These are phyloP conservation scores for Cercospora brassicicola DNA, from an alignment of 2,329 filamentous ascomycete species.

Conservation along the genomic window DNA sequence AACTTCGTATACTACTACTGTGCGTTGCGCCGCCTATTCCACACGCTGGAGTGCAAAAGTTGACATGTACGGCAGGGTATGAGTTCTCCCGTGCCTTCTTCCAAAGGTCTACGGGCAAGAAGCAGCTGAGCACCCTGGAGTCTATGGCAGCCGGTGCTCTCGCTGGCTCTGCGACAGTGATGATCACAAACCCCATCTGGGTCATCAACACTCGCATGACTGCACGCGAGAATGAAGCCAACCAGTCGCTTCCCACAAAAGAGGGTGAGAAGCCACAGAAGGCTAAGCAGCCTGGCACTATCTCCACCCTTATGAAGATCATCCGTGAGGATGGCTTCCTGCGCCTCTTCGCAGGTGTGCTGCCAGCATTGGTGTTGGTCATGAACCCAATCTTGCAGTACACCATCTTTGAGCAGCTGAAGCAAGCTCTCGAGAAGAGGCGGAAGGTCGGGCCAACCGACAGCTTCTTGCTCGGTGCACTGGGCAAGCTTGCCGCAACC, in stretches of 20 bases:
- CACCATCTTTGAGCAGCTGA: slow-evolving; percentile 97
- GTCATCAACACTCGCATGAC: slow-evolving; percentile 99
- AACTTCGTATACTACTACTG: slow-evolving; percentile 99
- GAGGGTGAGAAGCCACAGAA: slow-evolving; percentile 45
- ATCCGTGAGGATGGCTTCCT: slow-evolving; percentile 79
- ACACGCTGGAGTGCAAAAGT: neutral
- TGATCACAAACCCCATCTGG: slow-evolving; percentile 98
- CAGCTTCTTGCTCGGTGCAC: slow-evolving; percentile 85
- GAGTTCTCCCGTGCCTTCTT: slow-evolving; percentile 93
- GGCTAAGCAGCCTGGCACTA: slow-evolving; percentile 66
- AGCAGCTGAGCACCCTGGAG: slow-evolving; percentile 86
- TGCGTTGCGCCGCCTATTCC: slow-evolving; percentile 30
- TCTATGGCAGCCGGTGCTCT: slow-evolving; percentile 93
- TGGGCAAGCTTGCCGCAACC: slow-evolving; percentile 93
- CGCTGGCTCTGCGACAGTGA: slow-evolving; percentile 88
- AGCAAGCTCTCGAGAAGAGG: slow-evolving; percentile 80
- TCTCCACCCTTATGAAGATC: slow-evolving; percentile 77
- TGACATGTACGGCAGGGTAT: slow-evolving; percentile 60
- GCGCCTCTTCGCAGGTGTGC: slow-evolving; percentile 86
- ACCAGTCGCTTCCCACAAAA: slow-evolving; percentile 39
- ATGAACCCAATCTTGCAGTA: slow-evolving; percentile 99
- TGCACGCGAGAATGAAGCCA: slow-evolving; percentile 67
- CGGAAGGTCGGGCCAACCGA: slow-evolving; percentile 77
- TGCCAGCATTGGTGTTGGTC: slow-evolving; percentile 89
- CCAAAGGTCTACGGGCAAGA: slow-evolving; percentile 69